Percentiles rank a stretch among this genome's conserved stretches.
phyloP scores from a whole-genome alignment of 169 alveolate genomes.

The Cryptosporidium sp. region DNA sequence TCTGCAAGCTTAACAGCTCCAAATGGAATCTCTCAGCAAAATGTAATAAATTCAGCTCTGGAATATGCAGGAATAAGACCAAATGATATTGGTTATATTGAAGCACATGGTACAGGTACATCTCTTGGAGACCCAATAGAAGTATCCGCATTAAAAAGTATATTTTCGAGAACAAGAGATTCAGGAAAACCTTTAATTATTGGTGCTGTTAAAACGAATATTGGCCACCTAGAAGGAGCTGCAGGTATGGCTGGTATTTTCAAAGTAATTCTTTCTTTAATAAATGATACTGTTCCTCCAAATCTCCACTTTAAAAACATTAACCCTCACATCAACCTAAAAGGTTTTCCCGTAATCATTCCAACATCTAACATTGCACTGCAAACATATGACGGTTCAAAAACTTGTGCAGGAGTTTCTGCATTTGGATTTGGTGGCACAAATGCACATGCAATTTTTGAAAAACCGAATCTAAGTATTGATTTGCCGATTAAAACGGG shows the following conservation, averaged over 20 bases:
- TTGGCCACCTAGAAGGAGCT: conserved; percentile 88
- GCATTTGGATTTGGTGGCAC: conserved; percentile 86
- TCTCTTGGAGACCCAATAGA: conserved; percentile 84
- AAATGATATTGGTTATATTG: conserved; percentile 78
- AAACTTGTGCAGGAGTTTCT: conserved; percentile 79
- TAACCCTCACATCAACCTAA: conserved; percentile 85
- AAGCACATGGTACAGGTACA: conserved; percentile 87
- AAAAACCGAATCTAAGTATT: conserved; percentile 65
- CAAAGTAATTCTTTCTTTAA: conserved; percentile 80
- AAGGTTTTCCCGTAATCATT: conserved; percentile 79
- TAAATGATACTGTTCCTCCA: conserved; percentile 81
- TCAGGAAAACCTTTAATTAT: conserved; percentile 82
- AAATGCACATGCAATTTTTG: conserved; percentile 83
- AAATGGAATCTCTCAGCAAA: conserved; percentile 84
- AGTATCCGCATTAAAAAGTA: conserved; percentile 80
- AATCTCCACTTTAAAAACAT: conserved; percentile 82
- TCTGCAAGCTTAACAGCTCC: conserved; percentile 86
- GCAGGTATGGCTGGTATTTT: conserved; percentile 85
- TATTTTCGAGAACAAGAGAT: conserved; percentile 79
- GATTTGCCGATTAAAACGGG: neutral
- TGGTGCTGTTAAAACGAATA: conserved; percentile 86
- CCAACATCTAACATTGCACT: conserved; percentile 78
- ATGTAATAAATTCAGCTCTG: conserved; percentile 81
- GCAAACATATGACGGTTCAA: conserved; percentile 57
- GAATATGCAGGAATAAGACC: conserved; percentile 78